Evolutionary conservation across 2,329 filamentous ascomycete genomes (phyloP).

Genomic region (Trichoderma pleuroti): DNA sequence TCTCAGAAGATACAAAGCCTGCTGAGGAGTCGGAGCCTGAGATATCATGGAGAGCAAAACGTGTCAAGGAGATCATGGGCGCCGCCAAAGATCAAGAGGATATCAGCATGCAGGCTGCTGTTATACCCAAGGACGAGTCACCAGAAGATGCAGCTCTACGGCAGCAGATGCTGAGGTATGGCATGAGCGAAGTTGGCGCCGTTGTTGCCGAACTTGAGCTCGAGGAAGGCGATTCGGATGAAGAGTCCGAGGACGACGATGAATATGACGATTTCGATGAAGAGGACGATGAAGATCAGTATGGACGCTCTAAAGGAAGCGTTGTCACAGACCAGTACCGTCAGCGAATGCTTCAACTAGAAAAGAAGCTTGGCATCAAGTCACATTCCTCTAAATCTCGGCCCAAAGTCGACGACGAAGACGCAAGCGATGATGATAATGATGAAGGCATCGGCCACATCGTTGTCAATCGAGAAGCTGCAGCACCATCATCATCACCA

Average conservation of each 20-base stretch:
- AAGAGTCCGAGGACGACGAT: constrained; percentile 52
- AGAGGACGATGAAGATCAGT: constrained; percentile 71
- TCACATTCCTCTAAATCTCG: constrained; percentile 54
- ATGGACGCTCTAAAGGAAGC: constrained; percentile 66
- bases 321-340: constrained; percentile 72
- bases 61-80: constrained; percentile 55
- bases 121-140: constrained; percentile 71
- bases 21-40: constrained; percentile 36
- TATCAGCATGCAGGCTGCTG: constrained; percentile 40
- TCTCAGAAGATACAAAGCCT: constrained; percentile 57
- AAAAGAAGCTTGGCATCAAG: constrained; percentile 67
- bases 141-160: constrained; percentile 76
- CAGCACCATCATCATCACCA: constrained; percentile 23
- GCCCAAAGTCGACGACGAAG: constrained; percentile 46
- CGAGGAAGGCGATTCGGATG: constrained; percentile 61
- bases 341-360: constrained; percentile 78
- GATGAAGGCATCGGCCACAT: constrained; percentile 57
- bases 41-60: constrained; percentile 42
- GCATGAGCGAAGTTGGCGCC: constrained; percentile 80
- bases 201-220: constrained; percentile 90
- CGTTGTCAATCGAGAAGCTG: constrained; percentile 39
- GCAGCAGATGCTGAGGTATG: constrained; percentile 86
- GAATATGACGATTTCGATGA: constrained; percentile 48
- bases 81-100: constrained; percentile 53
- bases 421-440: constrained; percentile 41